Base-by-base conservation (phyloP, 768 basidiomycete genomes). In the Tylopilus sp. region DNA sequence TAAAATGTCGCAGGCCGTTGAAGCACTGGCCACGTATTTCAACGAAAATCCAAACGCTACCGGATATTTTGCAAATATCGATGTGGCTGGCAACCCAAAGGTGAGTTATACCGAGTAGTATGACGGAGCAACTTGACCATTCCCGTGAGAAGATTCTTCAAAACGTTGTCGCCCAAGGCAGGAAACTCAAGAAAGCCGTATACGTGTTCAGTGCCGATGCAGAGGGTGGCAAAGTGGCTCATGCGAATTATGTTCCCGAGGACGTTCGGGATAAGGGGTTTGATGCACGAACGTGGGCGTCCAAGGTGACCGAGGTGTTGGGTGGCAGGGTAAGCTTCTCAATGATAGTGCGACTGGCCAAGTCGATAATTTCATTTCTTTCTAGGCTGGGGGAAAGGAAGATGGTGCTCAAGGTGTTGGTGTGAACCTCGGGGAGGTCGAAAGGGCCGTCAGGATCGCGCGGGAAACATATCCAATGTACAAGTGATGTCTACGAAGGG, bases 351-450 rank as follows among this genome's bases (percentile, higher is more conserved):
- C 41, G 24, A 36, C 48, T 38, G 48, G 19, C 52, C 47, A 47
- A 41, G 10, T 29, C 41, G 29, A 67, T 49, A 25, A 30, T 55
- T 33, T 46, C 24, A n/a, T n/a, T n/a, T 52, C 34, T 26, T 54
- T 50, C 48, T 52, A 94, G 92, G 92, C 92, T 47, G 97, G 97
- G 50, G 97, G 97, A 14, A 98, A 95, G 71, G 92, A 92, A 54
- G 97, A 98, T 33, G 80, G 82, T 50, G 88, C 89, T 2, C 92
- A 95, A 64, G 97, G 97, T 24, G 84, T 96, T 14, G 97, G 97
- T 28, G 71, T 76, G 4, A 78, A 90, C 55, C 69, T 78, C 1
- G 71, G 70, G 24, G 85, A 80, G 70, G 71, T 92, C 3, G 72
- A 78, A 16, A 89, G 88, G 54, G 94, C 90, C 2, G 60, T 92